These are phyloP conservation scores for Strobilomyces dryophilus DNA, from an alignment of 768 basidiomycete species.

Conservation along the genomic window DNA sequence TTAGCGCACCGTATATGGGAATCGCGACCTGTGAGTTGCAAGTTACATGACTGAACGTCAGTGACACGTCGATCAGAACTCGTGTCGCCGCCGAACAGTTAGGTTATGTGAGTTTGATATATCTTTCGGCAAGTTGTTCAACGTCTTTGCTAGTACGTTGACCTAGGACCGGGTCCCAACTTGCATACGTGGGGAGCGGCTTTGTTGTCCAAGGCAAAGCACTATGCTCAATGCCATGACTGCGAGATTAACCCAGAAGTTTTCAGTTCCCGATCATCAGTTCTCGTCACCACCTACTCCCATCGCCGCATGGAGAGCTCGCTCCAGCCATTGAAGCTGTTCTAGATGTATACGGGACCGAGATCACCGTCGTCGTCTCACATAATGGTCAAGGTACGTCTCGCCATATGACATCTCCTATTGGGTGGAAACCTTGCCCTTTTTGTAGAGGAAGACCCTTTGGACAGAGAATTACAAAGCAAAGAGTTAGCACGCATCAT, in stretches of 20 bases:
- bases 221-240: not conserved
- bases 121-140: slow-evolving; percentile 1
- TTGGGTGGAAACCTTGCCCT: not conserved
- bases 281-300: slow-evolving; percentile 81
- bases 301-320: slow-evolving; percentile 82
- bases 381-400: slow-evolving; percentile 85
- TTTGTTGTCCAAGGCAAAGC: slow-evolving; percentile 66
- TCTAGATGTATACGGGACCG: slow-evolving; percentile 72
- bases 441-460: slow-evolving; percentile 70
- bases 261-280: slow-evolving; percentile 81
- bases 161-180: slow-evolving; percentile 85
- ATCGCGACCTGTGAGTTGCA: slow-evolving; percentile 67
- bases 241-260: not conserved
- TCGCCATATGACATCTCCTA: not conserved
- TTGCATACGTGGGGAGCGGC: slow-evolving; percentile 88
- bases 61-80: slow-evolving; percentile 44
- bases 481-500: slow-evolving; percentile 78
- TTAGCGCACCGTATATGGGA: slow-evolving; percentile 73
- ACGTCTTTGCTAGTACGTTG: slow-evolving; percentile 58
- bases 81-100: slow-evolving; percentile 72
- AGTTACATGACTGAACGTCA: not conserved
- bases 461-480: slow-evolving; percentile 87
- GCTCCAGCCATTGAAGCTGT: slow-evolving; percentile 88
- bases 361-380: slow-evolving; percentile 78
- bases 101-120: slow-evolving; percentile 61